These are phyloP conservation scores for Ramularia collo-cygni DNA, from an alignment of 2,329 filamentous ascomycete genomes.

Conservation along the genomic window DNA sequence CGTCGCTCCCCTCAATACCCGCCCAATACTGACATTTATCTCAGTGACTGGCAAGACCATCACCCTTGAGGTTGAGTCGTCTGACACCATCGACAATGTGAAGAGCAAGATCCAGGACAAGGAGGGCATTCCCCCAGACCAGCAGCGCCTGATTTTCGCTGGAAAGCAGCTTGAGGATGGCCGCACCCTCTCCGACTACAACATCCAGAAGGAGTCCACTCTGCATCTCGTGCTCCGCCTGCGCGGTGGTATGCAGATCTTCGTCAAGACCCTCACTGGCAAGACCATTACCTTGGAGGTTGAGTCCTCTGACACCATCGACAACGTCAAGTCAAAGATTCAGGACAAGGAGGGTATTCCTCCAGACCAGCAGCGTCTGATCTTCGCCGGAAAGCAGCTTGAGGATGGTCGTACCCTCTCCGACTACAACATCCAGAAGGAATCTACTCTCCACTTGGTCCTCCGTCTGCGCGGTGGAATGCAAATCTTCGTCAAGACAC, in stretches of 20 bases:
- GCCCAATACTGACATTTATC: slow-evolving; percentile 29
- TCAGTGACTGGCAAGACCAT: slow-evolving; percentile 61
- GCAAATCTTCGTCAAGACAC: slow-evolving; percentile 98
- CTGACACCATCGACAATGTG: slow-evolving; percentile 91
- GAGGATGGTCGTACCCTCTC: slow-evolving; percentile 86
- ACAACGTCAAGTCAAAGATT: slow-evolving; percentile 96
- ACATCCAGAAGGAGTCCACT: slow-evolving; percentile 72
- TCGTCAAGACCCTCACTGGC: slow-evolving; percentile 81
- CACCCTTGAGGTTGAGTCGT: slow-evolving; percentile 61
- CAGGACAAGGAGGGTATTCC: slow-evolving; percentile 98
- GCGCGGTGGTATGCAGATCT: slow-evolving; percentile 80
- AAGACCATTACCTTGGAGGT: slow-evolving; percentile 64
- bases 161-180: slow-evolving; percentile 95
- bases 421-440: slow-evolving; percentile 88
- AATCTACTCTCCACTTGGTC: slow-evolving; percentile 60
- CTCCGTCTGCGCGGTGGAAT: slow-evolving; percentile 59
- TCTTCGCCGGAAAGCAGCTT: too few species aligned
- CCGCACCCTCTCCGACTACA: slow-evolving; percentile 84
- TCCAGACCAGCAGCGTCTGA: slow-evolving; percentile 87
- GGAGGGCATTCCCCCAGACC: slow-evolving; percentile 92
- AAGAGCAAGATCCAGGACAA: slow-evolving; percentile 98
- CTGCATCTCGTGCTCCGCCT: slow-evolving; percentile 59
- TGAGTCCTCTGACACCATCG: slow-evolving; percentile 75
- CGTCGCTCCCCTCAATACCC: slow-evolving; percentile 3
- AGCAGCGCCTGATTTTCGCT: slow-evolving; percentile 89